Evolutionary conservation across 2,329 filamentous ascomycete genomes (phyloP), one percentile per base, ranked within the genome.

Genomic region (Amauroascus verrucosus): DNA sequence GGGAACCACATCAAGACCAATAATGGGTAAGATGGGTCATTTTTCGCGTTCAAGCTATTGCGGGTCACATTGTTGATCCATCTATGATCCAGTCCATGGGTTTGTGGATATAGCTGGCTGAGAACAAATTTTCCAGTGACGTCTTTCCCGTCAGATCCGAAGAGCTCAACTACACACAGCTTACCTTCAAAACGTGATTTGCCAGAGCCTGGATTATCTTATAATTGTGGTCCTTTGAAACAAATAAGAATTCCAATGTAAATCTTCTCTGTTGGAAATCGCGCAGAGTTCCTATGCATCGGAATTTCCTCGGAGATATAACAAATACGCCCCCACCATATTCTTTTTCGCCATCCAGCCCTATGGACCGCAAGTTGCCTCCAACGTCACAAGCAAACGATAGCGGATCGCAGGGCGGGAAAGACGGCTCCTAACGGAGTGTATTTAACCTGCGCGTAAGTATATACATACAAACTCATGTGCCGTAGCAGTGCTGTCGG

Each of bases 131-230:
- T 20, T 32, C 20, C 44, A 47, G 44, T 47, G 44, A 47, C n/a
- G 44, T 33, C 18, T 13, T 32, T 33, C 22, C 44, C 44, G 44
- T 32, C 28, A 47, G 26, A 47, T 47, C 44, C 44, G 44, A 47
- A n/a, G 22, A 47, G n/a, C n/a, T 2, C 14, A 18, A 22, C 13
- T 32, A 6, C 33, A 37, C 33, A 37, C 14, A 37, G n/a, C 4
- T 40, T 9, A 9, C 9, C 9, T 30, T 30, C 26, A 30, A 30
- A 30, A 4, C 26, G 6, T 20, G n/a, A 40, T 40, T 18, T 40
- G 37, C 16, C 33, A 20, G n/a, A 40, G 16, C 14, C n/a, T 40
- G 11, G n/a, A 41, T 44, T 44, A 2, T 26, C 3, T 44, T 18
- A 41, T 7, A 2, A 30, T 32, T 46, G 43, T 46, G 43, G 43